Evolutionary conservation across 2,329 filamentous ascomycete species (phyloP), one percentile per base, ranked within the genome.

Genomic region (Alternaria arbusti): DNA sequence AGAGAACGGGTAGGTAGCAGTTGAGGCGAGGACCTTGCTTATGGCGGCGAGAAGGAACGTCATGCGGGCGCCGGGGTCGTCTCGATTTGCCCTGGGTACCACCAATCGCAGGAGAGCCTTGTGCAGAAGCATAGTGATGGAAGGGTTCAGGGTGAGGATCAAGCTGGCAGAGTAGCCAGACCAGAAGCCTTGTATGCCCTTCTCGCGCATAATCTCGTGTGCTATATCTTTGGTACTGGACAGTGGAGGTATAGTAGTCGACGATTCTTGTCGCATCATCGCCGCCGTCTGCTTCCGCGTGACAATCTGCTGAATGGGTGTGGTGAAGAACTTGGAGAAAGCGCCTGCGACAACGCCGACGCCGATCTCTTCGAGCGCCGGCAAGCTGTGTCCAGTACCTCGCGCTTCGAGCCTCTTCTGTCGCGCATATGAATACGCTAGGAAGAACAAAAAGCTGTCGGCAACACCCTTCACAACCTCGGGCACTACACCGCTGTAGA

Each of bases 361-460:
- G 8, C 86, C 86, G 32, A 97, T 84, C 79, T 97, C 93, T 72
- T 94, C 90, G 22, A 90, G 62, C 1, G 90, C 85, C 3, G 87
- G 86, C 2, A 96, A 81, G 75, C 54, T 85, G 43, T 66, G 70
- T 6, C 70, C 64, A 20, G 65, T 56, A 0, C 66, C 72, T 28
- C 72, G 67, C 7, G 71, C 57, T 28, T 70, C 70, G 50, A 81
- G 70, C 57, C 82, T 72, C 40, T 74, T 77, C 61, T 87, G 81
- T 45, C 86, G 80, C 20, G 89, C 70, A 58, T 86, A 86, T 3
- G 82, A 91, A 81, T 97, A 96, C 62, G 92, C 90, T 17, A 95
- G 85, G 81, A 96, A 96, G 84, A 96, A 96, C 55, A 96, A 84
- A 76, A 96, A 95, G 60, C 90, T 92, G 81, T 96, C 93, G 28